Base-by-base conservation (phyloP, 106 monocot species). In the Iris macrosiphon region DNA sequence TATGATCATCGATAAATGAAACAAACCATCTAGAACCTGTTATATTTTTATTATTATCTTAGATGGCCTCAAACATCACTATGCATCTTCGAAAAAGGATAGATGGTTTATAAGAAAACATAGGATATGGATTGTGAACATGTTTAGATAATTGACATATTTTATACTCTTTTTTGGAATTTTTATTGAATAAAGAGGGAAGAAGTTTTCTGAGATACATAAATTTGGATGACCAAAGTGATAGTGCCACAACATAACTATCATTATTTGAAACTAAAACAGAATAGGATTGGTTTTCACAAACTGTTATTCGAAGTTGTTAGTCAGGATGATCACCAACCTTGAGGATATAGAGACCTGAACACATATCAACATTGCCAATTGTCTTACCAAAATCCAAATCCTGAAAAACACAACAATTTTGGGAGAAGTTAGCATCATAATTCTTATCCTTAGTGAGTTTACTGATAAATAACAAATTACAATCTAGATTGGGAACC, bases 11-110 rank as follows among this genome's bases (percentile, higher is more conserved):
- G 9, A 55, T 21, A 17, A 55, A 55, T 34, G 34, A 35, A 7
- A 38, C 19, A 21, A 55, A 55, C 55, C 35, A 55, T 16, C 55
- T 55, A 33, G 55, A 6, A n/a, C 37, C 55, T 20, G 55, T 35
- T 7, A 35, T 21, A 35, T 55, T 55, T 38, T n/a, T 21, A n/a
- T n/a, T n/a, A n/a, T 35, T 11, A 55, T 55, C 11, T 55, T 35
- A 35, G 55, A 55, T 17, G 6, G 33, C 17, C 33, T 20, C 33
- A 35, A 21, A 55, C 19, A 35, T 35, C 34, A 21, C 1, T 52
- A 29, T 52, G 52, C 1, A 52, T 52, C 28, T n/a, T 27, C 4
- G 27, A 30, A n/a, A n/a, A 35, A 35, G 34, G 34, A 35, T 35
- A 35, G 34, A 6, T 35, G 34, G 10, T 35, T 35, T 35, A 35